These are phyloP conservation scores for Balansia obtecta DNA, from an alignment of 2,329 filamentous ascomycete genomes.

Conservation along the genomic window DNA sequence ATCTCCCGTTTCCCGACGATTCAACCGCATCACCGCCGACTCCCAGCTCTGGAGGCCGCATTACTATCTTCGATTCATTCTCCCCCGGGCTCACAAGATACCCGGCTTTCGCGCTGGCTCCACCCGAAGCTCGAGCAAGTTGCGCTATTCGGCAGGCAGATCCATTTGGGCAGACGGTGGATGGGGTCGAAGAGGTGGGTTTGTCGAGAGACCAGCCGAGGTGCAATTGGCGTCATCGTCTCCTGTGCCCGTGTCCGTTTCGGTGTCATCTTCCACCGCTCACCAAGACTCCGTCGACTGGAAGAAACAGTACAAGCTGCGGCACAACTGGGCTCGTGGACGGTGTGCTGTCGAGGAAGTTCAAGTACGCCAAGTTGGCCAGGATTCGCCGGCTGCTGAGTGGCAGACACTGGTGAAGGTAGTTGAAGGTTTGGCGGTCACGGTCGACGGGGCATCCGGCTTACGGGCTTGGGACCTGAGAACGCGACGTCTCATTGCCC, in stretches of 20 bases:
- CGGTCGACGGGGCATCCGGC: conserved; percentile 56
- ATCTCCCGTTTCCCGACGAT: conserved; percentile 58
- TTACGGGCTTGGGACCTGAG: conserved; percentile 70
- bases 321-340: conserved; percentile 84
- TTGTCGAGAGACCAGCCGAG: neutral
- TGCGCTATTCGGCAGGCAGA: conserved; percentile 32
- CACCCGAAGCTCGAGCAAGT: conserved; percentile 16
- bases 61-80: conserved; percentile 80
- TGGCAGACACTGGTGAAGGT: conserved; percentile 60
- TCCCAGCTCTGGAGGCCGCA: conserved; percentile 83
- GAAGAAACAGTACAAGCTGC: conserved; percentile 79
- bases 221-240: no score
- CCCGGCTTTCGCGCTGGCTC: conserved; percentile 44
- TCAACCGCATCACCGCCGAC: conserved; percentile 62
- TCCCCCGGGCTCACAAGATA: conserved; percentile 65
- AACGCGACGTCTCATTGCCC: conserved; percentile 46
- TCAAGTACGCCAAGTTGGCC: conserved; percentile 34
- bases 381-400: conserved; percentile 19
- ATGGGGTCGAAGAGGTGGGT: conserved; percentile 27
- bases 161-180: conserved; percentile 31
- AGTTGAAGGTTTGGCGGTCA: conserved; percentile 64
- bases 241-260: neutral
- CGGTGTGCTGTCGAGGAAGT: conserved; percentile 72
- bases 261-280: neutral
- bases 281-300: conserved; percentile 47